phyloP scores from a whole-genome alignment of 225 moss, liverwort and hornwort species.

The Thuidium tamariscinum region DNA sequence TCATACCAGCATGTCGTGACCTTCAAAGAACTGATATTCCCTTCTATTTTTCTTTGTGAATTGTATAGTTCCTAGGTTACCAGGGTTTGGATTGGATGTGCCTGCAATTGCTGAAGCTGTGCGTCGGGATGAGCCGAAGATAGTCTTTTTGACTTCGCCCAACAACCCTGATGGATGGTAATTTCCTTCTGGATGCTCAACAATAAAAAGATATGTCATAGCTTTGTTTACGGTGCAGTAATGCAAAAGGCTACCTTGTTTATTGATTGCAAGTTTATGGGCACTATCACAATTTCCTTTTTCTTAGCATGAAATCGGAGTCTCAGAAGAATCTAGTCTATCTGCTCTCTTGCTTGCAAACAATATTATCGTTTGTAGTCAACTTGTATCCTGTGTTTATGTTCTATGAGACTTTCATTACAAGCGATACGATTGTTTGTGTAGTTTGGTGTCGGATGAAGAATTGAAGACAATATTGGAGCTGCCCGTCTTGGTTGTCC shows the following conservation, averaged over 20 bases:
- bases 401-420: neutral
- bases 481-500: slow-evolving; percentile 67
- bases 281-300: neutral
- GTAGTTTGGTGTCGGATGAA: slow-evolving; percentile 77
- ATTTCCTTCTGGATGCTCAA: neutral
- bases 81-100: slow-evolving; percentile 73
- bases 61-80: slow-evolving; percentile 65
- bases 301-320: neutral
- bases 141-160: slow-evolving; percentile 85
- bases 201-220: neutral
- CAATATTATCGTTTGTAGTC: neutral
- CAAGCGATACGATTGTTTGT: neutral
- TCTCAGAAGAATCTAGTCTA: neutral
- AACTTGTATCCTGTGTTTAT: neutral
- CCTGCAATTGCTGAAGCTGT: slow-evolving; percentile 60
- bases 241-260: neutral
- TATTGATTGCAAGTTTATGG: neutral
- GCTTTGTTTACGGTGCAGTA: neutral
- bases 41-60: neutral
- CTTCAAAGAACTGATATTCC: neutral
- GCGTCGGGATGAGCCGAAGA: slow-evolving; percentile 57
- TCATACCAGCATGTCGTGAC: neutral
- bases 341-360: neutral
- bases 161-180: slow-evolving; percentile 99
- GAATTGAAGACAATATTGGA: slow-evolving; percentile 73